phyloP scores from a whole-genome alignment of 2,329 filamentous ascomycete genomes.

The Stemphylium lycopersici region DNA sequence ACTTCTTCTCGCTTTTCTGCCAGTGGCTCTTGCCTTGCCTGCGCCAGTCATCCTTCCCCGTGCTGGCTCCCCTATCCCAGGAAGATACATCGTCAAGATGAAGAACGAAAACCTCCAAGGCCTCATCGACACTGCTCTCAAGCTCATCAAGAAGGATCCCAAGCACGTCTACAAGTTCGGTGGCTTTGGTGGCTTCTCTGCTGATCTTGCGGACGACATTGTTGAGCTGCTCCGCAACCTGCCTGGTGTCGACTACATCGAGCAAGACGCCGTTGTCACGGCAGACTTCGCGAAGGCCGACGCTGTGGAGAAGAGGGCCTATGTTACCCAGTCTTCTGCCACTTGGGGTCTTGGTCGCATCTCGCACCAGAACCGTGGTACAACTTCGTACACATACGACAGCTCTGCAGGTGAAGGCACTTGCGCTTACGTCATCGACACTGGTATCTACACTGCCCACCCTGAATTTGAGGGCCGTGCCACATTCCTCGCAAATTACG shows the following conservation, averaged over 20 bases:
- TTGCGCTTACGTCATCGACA: conserved; percentile 70
- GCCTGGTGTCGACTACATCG: conserved; percentile 48
- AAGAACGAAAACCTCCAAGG: conserved; percentile 44
- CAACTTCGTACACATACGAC: conserved; percentile 49
- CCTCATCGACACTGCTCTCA: conserved; percentile 36
- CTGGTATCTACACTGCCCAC: conserved; percentile 65
- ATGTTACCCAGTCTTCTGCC: conserved; percentile 47
- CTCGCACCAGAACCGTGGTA: conserved; percentile 42
- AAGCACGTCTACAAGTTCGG: conserved; percentile 48
- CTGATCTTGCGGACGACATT: conserved; percentile 41
- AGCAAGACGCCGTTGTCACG: conserved; percentile 48
- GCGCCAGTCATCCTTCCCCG: conserved; percentile 50
- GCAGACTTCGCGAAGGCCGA: conserved; percentile 30
- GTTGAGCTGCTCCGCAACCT: conserved; percentile 36
- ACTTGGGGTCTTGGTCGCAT: conserved; percentile 53
- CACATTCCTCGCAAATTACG: conserved; percentile 47
- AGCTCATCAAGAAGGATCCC: conserved; percentile 34
- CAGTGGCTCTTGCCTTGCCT: conserved; percentile 43
- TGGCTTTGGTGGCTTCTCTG: conserved; percentile 49
- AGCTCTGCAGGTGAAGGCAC: conserved; percentile 45
- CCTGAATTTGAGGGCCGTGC: conserved; percentile 50
- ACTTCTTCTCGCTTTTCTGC: conserved; percentile 48
- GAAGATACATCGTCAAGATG: conserved; percentile 56
- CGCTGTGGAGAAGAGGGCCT: conserved; percentile 39
- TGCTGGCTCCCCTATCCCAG: conserved; percentile 46